Conservation (phyloP, 225 moss, liverwort and hornwort species). For the Rhytidiadelphus loreus region DNA sequence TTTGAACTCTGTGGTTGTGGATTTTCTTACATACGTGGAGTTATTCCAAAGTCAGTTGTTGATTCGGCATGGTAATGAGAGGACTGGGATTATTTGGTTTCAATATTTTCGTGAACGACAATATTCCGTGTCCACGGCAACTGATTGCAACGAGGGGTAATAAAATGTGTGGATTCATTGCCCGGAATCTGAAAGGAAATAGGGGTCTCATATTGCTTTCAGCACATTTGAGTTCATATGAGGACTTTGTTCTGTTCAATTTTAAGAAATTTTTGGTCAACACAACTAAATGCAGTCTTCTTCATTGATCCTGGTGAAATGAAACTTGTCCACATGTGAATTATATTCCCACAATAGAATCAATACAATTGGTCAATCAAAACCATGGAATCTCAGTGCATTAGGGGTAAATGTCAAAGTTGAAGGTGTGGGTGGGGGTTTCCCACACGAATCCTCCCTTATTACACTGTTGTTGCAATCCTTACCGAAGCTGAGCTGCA, state of each 20-base stretch:
- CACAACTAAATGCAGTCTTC: background rate
- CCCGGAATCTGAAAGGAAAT: background rate
- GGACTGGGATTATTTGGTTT: background rate
- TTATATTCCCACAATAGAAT: background rate
- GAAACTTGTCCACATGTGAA: background rate
- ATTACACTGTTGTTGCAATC: background rate
- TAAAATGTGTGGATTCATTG: background rate
- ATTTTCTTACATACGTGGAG: background rate
- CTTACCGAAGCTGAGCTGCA: background rate
- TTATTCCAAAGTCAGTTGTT: background rate
- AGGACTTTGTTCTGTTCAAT: background rate
- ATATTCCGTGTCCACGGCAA: background rate
- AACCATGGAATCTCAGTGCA: background rate
- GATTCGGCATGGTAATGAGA: background rate
- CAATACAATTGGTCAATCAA: background rate
- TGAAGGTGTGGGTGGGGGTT: background rate
- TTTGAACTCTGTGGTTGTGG: background rate
- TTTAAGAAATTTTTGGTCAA: background rate
- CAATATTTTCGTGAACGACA: background rate
- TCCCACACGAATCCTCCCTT: background rate
- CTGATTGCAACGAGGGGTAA: background rate
- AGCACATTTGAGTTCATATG: no score
- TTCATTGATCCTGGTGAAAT: background rate
- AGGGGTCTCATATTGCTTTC: background rate
- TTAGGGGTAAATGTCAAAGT: background rate